Conservation (phyloP, 2,329 filamentous ascomycete genomes). For the Pseudogymnoascus sp. region DNA sequence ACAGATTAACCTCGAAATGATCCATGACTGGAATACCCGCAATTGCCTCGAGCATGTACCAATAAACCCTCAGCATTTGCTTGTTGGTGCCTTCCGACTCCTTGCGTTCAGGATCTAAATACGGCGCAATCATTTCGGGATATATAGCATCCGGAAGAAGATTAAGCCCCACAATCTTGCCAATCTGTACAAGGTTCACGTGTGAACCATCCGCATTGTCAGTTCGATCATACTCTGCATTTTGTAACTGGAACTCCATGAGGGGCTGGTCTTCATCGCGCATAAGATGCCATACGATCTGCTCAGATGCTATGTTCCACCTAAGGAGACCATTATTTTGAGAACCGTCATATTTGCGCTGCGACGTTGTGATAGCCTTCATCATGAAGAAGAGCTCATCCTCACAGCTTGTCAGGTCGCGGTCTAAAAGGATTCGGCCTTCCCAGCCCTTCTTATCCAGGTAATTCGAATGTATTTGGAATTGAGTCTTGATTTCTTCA, state of each 20-base stretch:
- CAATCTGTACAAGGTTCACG: slow-evolving; percentile 82
- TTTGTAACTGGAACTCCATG: slow-evolving; percentile 84
- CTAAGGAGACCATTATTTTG: slow-evolving; percentile 73
- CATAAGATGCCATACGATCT: slow-evolving; percentile 96
- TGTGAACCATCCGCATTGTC: slow-evolving; percentile 97
- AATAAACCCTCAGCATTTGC: slow-evolving; percentile 90
- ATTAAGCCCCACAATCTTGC: slow-evolving; percentile 81
- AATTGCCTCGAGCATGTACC: slow-evolving; percentile 97
- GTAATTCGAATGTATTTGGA: slow-evolving; percentile 83
- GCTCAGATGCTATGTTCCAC: slow-evolving; percentile 88
- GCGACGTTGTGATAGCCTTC: slow-evolving; percentile 97
- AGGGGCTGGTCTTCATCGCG: slow-evolving; percentile 79
- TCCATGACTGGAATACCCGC: slow-evolving; percentile 96
- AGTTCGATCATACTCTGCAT: slow-evolving; percentile 87
- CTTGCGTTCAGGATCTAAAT: slow-evolving; percentile 58
- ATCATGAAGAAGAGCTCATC: slow-evolving; percentile 99
- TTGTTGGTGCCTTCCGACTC: slow-evolving; percentile 46
- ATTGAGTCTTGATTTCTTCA: slow-evolving; percentile 92
- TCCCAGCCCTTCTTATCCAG: slow-evolving; percentile 87
- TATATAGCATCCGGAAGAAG: slow-evolving; percentile 85
- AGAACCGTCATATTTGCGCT: slow-evolving; percentile 71
- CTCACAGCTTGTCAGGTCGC: slow-evolving; percentile 80
- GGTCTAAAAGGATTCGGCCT: slow-evolving; percentile 79
- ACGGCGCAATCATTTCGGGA: slow-evolving; percentile 90
- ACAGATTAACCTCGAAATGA: slow-evolving; percentile 88